phyloP scores from a whole-genome alignment of 495 filamentous ascomycete species.

The Baudoinia panamericana region DNA sequence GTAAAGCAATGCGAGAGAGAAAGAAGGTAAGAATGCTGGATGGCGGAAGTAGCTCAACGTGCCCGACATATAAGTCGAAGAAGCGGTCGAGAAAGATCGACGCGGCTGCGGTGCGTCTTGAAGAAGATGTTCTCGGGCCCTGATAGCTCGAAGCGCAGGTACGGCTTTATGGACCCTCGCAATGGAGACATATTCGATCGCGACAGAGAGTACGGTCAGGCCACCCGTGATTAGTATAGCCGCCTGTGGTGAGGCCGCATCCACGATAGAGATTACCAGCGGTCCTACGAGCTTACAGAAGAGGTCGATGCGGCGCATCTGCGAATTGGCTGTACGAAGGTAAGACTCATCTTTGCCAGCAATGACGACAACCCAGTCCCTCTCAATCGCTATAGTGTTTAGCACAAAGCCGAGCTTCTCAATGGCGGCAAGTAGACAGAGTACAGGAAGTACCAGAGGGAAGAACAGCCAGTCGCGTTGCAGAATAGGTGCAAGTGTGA shows the following conservation, averaged over 20 bases:
- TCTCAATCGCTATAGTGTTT: constrained; percentile 51
- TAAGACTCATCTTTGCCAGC: constrained; percentile 28
- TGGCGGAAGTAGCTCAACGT: constrained; percentile 23
- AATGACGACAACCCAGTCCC: constrained; percentile 48
- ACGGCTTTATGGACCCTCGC: constrained; percentile 29
- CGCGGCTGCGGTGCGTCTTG: neutral
- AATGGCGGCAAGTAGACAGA: constrained; percentile 40
- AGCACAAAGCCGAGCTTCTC: constrained; percentile 42
- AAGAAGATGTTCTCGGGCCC: neutral
- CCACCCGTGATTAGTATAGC: constrained; percentile 30
- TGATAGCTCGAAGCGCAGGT: neutral
- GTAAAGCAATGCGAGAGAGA: constrained; percentile 31
- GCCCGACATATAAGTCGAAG: no score
- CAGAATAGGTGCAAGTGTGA: neutral
- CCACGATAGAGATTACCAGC: constrained; percentile 25
- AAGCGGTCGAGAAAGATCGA: no score
- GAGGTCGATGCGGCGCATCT: constrained; percentile 60
- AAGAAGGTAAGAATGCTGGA: constrained; percentile 29
- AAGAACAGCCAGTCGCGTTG: neutral
- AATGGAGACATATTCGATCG: constrained; percentile 47
- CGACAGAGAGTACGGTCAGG: constrained; percentile 33
- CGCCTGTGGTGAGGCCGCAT: constrained; percentile 23
- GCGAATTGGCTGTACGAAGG: constrained; percentile 35
- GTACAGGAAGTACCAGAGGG: constrained; percentile 20
- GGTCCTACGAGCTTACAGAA: constrained; percentile 58